phyloP scores from a whole-genome alignment of 768 basidiomycete genomes.

The Artomyces pyxidatus region DNA sequence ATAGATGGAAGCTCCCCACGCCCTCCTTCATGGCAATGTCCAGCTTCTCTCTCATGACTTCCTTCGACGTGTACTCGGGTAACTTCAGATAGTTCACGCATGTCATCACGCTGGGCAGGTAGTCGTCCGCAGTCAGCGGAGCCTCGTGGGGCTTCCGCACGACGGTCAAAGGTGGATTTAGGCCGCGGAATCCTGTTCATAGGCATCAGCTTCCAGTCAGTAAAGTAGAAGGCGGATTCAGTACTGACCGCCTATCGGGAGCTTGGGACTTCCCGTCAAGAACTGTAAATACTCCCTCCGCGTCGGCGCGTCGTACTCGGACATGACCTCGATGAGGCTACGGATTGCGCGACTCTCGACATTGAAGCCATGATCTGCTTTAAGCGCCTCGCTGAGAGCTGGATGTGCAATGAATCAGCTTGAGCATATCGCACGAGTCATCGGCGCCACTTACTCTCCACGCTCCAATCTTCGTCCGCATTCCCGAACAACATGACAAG shows the following conservation, averaged over 20 bases:
- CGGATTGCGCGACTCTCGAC: conserved; percentile 88
- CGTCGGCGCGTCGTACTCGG: conserved; percentile 60
- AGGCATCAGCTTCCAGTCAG: conserved; percentile 3
- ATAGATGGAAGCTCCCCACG: conserved; percentile 95
- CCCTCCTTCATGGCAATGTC: conserved; percentile 86
- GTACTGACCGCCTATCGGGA: conserved; percentile 85
- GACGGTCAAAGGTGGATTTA: conserved; percentile 91
- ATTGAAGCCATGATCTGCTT: conserved; percentile 98
- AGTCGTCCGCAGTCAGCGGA: conserved; percentile 85
- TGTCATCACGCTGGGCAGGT: conserved; percentile 97
- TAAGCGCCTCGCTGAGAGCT: conserved; percentile 87
- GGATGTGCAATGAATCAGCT: conserved; percentile 11
- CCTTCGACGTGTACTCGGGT: conserved; percentile 89
- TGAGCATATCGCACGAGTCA: background rate
- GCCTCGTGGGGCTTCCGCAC: conserved; percentile 95
- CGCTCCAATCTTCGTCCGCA: conserved; percentile 94
- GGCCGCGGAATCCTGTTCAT: conserved; percentile 77
- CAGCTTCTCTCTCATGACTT: conserved; percentile 78
- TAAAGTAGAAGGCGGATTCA: background rate
- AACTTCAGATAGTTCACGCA: conserved; percentile 96
- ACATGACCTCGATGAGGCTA: conserved; percentile 81
- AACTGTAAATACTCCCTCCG: conserved; percentile 92
- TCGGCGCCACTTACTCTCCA: conserved; percentile 60
- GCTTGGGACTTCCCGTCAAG: conserved; percentile 93
- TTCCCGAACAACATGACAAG: conserved; percentile 95